Conservation (phyloP, 352 stramenopile species). For the Pythium brachiatum region DNA sequence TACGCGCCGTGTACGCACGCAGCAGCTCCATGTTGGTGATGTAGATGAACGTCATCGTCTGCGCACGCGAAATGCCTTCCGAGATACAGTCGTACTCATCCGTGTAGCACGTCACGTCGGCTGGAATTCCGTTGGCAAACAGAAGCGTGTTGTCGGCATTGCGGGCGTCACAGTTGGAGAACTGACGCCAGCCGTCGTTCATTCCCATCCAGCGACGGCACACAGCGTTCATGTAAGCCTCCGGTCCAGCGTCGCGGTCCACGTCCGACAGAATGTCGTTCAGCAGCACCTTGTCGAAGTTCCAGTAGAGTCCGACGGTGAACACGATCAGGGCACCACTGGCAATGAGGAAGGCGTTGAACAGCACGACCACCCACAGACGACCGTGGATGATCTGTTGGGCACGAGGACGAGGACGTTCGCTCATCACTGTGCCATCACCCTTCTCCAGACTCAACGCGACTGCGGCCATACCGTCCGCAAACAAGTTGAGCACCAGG, state of each 20-base stretch:
- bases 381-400: constrained; percentile 69
- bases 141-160: constrained; percentile 33
- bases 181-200: constrained; percentile 39
- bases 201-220: constrained; percentile 59
- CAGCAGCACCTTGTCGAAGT: constrained; percentile 57
- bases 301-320: constrained; percentile 62
- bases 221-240: constrained; percentile 44
- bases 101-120: constrained; percentile 46
- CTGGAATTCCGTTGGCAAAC: constrained; percentile 39
- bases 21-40: constrained; percentile 79
- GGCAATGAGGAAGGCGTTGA: constrained; percentile 63
- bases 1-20: constrained; percentile 70
- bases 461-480: constrained; percentile 86
- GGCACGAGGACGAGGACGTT: constrained; percentile 45
- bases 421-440: constrained; percentile 63
- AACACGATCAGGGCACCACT: constrained; percentile 59
- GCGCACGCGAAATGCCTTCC: constrained; percentile 55
- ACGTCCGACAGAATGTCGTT: constrained; percentile 49
- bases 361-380: constrained; percentile 64
- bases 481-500: constrained; percentile 98
- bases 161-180: constrained; percentile 45
- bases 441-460: constrained; percentile 73
- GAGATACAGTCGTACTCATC: constrained; percentile 59
- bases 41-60: constrained; percentile 79
- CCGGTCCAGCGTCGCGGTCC: constrained; percentile 32